Conservation (phyloP, 106 monocot genomes). For the Acorus gramineus region DNA sequence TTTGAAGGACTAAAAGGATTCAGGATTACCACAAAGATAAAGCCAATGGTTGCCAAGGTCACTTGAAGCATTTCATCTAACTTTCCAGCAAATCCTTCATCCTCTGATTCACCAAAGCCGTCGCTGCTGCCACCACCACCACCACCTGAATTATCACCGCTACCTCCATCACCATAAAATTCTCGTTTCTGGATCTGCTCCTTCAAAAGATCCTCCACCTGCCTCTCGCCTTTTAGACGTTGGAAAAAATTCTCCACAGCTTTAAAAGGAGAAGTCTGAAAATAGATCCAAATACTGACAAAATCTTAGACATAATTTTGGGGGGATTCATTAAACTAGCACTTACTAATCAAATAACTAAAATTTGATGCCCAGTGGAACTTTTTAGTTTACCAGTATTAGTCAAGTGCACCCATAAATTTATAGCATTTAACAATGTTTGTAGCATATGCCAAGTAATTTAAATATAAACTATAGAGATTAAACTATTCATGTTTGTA, state of each 20-base stretch:
- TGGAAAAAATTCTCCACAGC: constrained; percentile 21
- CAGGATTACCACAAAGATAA: constrained; percentile 49
- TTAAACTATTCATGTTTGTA: too few species aligned
- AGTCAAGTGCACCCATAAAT: too few species aligned
- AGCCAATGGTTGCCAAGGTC: constrained; percentile 40
- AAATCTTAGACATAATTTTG: too few species aligned
- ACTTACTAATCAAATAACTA: too few species aligned
- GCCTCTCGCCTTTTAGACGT: constrained; percentile 3
- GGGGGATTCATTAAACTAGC: too few species aligned
- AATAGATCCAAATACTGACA: background rate
- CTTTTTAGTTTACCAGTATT: too few species aligned
- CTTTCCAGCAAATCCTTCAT: constrained; percentile 29
- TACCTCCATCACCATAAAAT: constrained; percentile 22
- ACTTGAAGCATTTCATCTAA: constrained; percentile 51
- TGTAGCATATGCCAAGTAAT: too few species aligned
- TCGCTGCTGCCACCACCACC: constrained; percentile 7
- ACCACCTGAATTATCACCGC: constrained; percentile 11
- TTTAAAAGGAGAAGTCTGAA: constrained; percentile 22
- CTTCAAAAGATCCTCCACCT: constrained; percentile 15
- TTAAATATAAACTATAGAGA: too few species aligned
- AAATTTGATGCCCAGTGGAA: too few species aligned
- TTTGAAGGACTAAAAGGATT: background rate
- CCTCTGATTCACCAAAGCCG: constrained; percentile 18
- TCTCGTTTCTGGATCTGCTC: constrained; percentile 15
- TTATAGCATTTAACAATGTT: too few species aligned